These are phyloP conservation scores for Pythium apleroticum DNA, from an alignment of 352 stramenopile genomes.

Conservation along the genomic window DNA sequence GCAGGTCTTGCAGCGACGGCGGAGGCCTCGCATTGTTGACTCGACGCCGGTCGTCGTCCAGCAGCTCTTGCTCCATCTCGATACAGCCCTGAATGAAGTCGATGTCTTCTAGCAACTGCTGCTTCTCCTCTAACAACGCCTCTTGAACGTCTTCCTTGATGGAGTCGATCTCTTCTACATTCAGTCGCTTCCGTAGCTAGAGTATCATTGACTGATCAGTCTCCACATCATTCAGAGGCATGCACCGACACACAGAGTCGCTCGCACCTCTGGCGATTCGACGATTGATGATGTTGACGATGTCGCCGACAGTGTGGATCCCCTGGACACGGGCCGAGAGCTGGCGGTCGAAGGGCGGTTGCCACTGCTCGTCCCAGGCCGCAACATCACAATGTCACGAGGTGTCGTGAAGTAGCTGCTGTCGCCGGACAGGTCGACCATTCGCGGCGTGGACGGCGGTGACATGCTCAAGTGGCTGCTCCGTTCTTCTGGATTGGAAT, in stretches of 20 bases:
- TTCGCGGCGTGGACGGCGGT: slow-evolving; percentile 45
- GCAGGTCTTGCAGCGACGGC: slow-evolving; percentile 65
- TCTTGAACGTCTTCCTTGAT: slow-evolving; percentile 62
- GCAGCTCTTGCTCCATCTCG: slow-evolving; percentile 85
- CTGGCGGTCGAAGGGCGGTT: slow-evolving; percentile 43
- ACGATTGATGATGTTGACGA: slow-evolving; percentile 56
- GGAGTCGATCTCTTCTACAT: slow-evolving; percentile 74
- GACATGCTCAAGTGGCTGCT: neutral
- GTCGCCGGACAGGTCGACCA: slow-evolving; percentile 29
- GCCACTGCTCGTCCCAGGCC: slow-evolving; percentile 50
- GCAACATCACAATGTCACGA: slow-evolving; percentile 30
- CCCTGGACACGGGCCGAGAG: slow-evolving; percentile 51
- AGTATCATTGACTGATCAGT: too few relatives aligned
- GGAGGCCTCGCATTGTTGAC: slow-evolving; percentile 34
- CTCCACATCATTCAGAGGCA: neutral
- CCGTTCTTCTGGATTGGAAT: slow-evolving; percentile 7
- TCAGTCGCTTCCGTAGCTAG: slow-evolving; percentile 47
- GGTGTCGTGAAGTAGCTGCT: slow-evolving; percentile 4
- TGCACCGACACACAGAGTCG: neutral
- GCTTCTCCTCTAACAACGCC: slow-evolving; percentile 54
- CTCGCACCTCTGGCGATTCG: slow-evolving; percentile 51
- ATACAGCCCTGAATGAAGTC: slow-evolving; percentile 86
- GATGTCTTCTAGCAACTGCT: slow-evolving; percentile 75
- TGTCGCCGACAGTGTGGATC: slow-evolving; percentile 60
- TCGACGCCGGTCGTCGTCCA: slow-evolving; percentile 67